Conservation (phyloP, 2,329 filamentous ascomycete species). For the Exophiala alcalophila region DNA sequence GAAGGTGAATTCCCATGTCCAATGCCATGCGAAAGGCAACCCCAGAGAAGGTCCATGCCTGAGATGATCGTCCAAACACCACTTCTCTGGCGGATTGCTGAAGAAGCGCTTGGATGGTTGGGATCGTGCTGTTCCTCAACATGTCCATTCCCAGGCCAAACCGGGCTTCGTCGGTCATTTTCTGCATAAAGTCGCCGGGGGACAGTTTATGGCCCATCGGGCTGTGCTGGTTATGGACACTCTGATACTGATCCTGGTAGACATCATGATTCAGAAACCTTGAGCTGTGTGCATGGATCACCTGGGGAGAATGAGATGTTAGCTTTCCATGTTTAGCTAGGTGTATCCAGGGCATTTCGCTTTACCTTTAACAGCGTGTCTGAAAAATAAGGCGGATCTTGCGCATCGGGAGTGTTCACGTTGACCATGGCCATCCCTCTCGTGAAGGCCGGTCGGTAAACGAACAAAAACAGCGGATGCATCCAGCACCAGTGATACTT, state of each 20-base stretch:
- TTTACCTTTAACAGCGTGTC: conserved; percentile 29
- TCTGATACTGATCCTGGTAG: conserved; percentile 27
- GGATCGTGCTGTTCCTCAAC: conserved; percentile 31
- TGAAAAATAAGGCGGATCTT: conserved; percentile 31
- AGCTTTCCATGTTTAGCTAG: neutral
- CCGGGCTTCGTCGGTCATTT: conserved; percentile 29
- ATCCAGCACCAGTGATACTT: conserved; percentile 35
- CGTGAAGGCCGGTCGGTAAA: conserved; percentile 34
- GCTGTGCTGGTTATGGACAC: conserved; percentile 11
- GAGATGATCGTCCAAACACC: conserved; percentile 31
- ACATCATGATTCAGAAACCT: conserved; percentile 31
- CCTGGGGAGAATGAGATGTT: conserved; percentile 13
- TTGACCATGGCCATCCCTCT: conserved; percentile 28
- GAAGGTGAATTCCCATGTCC: conserved; percentile 34
- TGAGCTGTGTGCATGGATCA: conserved; percentile 28
- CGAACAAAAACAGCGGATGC: conserved; percentile 33
- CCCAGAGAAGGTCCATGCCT: conserved; percentile 34
- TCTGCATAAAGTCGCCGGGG: conserved; percentile 25
- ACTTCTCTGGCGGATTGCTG: conserved; percentile 34
- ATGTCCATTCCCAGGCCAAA: conserved; percentile 33
- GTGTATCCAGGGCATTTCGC: no score
- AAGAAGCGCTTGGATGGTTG: conserved; percentile 34
- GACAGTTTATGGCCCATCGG: conserved; percentile 12
- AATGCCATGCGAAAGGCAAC: conserved; percentile 35
- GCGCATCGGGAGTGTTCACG: conserved; percentile 18